Conservation (phyloP, 768 basidiomycete genomes). For the Floccularia luteovirens region DNA sequence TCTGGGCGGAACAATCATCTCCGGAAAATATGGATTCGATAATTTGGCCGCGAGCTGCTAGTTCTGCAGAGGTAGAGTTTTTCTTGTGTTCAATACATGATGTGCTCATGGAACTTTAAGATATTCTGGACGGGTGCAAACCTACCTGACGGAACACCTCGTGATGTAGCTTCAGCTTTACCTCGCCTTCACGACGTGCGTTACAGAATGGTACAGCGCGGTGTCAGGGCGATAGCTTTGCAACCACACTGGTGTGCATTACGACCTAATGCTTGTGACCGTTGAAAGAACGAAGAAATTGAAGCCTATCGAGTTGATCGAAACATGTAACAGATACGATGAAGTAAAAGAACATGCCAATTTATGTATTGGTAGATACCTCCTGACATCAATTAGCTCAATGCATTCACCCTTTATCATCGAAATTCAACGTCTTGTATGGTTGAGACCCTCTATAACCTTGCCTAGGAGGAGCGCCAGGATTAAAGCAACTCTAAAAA, state of each 20-base stretch:
- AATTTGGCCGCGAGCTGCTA: slow-evolving; percentile 67
- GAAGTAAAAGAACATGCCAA: slow-evolving; percentile 18
- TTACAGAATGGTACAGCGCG: slow-evolving; percentile 54
- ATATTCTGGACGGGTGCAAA: slow-evolving; percentile 65
- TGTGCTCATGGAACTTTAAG: slow-evolving; percentile 10
- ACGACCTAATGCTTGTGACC: no score
- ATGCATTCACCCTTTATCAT: slow-evolving; percentile 22
- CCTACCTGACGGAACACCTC: slow-evolving; percentile 28
- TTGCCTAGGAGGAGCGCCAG: slow-evolving; percentile 87
- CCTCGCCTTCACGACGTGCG: slow-evolving; percentile 60
- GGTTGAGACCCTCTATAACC: slow-evolving; percentile 77
- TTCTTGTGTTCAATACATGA: neutral
- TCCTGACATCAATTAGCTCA: slow-evolving; percentile 23
- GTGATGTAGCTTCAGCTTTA: slow-evolving; percentile 39
- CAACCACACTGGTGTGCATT: slow-evolving; percentile 73
- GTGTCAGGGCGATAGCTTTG: slow-evolving; percentile 50
- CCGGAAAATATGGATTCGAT: slow-evolving; percentile 63
- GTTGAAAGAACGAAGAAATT: no score
- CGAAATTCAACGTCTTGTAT: slow-evolving; percentile 83
- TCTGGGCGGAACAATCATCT: slow-evolving; percentile 72
- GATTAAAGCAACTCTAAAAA: slow-evolving; percentile 82
- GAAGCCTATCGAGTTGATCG: no score
- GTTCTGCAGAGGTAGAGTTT: slow-evolving; percentile 48
- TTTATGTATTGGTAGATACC: slow-evolving; percentile 66
- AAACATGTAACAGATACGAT: neutral